Evolutionary conservation across 306 rosid species (phyloP).

Genomic region (Hippophae gyantsensis): DNA sequence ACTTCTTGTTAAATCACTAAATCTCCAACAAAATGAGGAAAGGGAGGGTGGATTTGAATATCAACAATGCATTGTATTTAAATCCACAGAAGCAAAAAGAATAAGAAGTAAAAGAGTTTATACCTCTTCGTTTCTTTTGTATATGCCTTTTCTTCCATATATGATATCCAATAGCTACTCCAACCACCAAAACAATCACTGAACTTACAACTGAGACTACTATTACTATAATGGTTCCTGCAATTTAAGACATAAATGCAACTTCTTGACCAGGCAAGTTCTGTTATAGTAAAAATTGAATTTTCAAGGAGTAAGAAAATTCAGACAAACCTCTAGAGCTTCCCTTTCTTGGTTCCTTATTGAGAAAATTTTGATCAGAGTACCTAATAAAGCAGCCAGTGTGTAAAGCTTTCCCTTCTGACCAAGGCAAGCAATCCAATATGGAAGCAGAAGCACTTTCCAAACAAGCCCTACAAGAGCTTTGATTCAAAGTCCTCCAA

Average conservation of each 20-base stretch:
- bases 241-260: conserved; percentile 5
- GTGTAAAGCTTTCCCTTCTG: conserved; percentile 71
- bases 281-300: no score
- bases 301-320: neutral
- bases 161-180: conserved; percentile 37
- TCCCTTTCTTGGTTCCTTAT: conserved; percentile 32
- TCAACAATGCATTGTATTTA: neutral
- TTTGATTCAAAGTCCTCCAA: conserved; percentile 63
- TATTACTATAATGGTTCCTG: conserved; percentile 48
- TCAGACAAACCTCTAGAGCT: conserved; percentile 41
- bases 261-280: neutral
- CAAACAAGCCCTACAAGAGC: conserved; percentile 64
- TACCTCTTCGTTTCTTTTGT: conserved; percentile 83
- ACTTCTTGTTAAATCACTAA: neutral
- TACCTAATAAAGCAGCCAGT: conserved; percentile 95
- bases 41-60: no score
- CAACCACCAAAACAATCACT: conserved; percentile 45
- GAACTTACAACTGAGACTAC: conserved; percentile 60
- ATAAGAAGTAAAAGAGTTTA: neutral
- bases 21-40: no score
- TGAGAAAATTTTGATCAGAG: conserved; percentile 66
- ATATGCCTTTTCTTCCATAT: conserved; percentile 66
- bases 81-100: neutral
- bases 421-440: conserved; percentile 60
- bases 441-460: conserved; percentile 57